phyloP scores from a whole-genome alignment of 2,329 filamentous ascomycete species.

The Fusarium pilosicola region DNA sequence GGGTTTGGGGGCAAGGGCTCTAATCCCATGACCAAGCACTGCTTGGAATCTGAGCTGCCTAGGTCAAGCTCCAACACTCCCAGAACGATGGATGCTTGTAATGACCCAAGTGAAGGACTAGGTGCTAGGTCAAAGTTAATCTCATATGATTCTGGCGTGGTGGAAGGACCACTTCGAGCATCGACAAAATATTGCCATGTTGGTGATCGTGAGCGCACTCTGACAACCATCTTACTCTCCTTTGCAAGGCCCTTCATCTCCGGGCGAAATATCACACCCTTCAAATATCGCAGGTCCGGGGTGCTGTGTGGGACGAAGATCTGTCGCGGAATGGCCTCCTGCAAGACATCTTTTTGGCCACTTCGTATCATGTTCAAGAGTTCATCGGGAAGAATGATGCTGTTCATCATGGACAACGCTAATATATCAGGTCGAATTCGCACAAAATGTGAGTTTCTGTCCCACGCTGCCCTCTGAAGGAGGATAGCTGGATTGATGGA shows the following conservation, averaged over 20 bases:
- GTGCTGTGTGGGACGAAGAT: slow-evolving; percentile 41
- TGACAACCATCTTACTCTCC: slow-evolving; percentile 1
- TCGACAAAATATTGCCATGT: slow-evolving; percentile 43
- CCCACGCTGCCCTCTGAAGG: slow-evolving; percentile 44
- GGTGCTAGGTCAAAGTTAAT: slow-evolving; percentile 42
- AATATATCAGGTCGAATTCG: slow-evolving; percentile 43
- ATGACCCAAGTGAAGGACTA: slow-evolving; percentile 30
- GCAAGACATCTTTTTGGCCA: slow-evolving; percentile 9
- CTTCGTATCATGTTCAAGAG: slow-evolving; percentile 30
- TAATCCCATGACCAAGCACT: slow-evolving; percentile 39
- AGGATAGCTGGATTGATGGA: slow-evolving; percentile 43
- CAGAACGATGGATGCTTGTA: slow-evolving; percentile 33
- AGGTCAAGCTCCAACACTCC: slow-evolving; percentile 39
- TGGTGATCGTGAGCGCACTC: slow-evolving; percentile 42
- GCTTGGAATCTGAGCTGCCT: slow-evolving; percentile 19
- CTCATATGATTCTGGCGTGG: slow-evolving; percentile 36
- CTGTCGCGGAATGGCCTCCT: slow-evolving; percentile 32
- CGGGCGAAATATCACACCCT: slow-evolving; percentile 42
- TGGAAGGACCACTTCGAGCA: slow-evolving; percentile 6
- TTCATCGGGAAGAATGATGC: slow-evolving; percentile 39
- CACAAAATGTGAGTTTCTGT: slow-evolving; percentile 43
- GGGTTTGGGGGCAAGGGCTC: slow-evolving; percentile 42
- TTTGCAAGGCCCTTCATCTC: slow-evolving; percentile 19
- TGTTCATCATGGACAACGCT: slow-evolving; percentile 43
- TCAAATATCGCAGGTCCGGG: slow-evolving; percentile 31